These are phyloP conservation scores for Zygnema cylindricum DNA, from an alignment of 139 green algal genomes.

Conservation along the genomic window DNA sequence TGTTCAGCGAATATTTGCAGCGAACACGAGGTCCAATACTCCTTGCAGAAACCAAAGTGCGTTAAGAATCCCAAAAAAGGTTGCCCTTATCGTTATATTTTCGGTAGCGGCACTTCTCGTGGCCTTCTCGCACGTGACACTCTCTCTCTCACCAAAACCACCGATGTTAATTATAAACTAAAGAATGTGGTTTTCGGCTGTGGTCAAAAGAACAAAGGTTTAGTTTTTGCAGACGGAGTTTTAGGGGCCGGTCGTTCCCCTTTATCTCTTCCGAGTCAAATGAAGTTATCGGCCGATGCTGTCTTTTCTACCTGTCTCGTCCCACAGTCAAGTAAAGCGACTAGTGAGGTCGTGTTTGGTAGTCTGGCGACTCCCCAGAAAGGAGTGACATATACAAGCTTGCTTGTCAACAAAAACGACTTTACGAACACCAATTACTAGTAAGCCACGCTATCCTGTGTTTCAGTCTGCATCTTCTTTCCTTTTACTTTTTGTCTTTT, in stretches of 20 bases:
- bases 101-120: neutral
- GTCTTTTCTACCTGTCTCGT: neutral
- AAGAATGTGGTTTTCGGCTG: neutral
- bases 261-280: neutral
- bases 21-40: neutral
- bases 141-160: neutral
- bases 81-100: neutral
- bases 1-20: neutral
- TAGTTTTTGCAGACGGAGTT: neutral
- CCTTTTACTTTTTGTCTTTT: neutral
- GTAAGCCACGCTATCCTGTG: neutral
- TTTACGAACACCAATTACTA: constrained; percentile 1
- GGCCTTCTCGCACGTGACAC: neutral
- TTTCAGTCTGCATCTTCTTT: neutral
- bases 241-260: neutral
- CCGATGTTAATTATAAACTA: neutral
- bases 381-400: constrained; percentile 5
- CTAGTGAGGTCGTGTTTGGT: constrained; percentile 12
- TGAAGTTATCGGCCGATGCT: neutral
- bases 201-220: neutral
- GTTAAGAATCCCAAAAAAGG: neutral
- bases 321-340: neutral
- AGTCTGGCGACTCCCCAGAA: neutral
- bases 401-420: neutral
- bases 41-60: neutral